Evolutionary conservation across 306 rosid species (phyloP).

Genomic region (Crataegus laevigata): DNA sequence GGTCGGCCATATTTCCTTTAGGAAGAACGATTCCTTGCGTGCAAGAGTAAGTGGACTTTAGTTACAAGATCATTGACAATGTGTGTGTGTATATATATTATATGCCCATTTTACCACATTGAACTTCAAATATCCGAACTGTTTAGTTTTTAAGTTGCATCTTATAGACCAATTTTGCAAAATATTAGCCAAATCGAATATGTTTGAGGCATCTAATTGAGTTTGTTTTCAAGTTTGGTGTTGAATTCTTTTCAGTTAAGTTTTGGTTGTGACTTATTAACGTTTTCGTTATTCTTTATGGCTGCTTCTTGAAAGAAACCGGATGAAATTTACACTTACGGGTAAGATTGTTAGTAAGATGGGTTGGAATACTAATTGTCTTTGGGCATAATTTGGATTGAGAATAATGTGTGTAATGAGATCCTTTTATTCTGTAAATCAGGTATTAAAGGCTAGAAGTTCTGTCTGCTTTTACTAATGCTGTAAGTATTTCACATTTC

Average conservation of each 20-base stretch:
- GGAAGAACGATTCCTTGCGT: too few relatives aligned
- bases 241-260: constrained; percentile 96
- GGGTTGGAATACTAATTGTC: not conserved
- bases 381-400: not conserved
- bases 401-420: not conserved
- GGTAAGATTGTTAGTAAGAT: constrained; percentile 38
- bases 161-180: too few relatives aligned
- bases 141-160: too few relatives aligned
- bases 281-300: constrained; percentile 90
- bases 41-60: too few relatives aligned
- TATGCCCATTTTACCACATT: too few relatives aligned
- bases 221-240: constrained; percentile 59
- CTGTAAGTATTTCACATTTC: constrained; percentile 59
- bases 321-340: constrained; percentile 73
- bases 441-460: constrained; percentile 95
- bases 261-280: constrained; percentile 90
- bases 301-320: constrained; percentile 69
- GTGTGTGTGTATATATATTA: too few relatives aligned
- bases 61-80: too few relatives aligned
- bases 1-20: too few relatives aligned
- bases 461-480: constrained; percentile 91
- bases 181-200: too few relatives aligned
- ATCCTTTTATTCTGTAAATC: constrained; percentile 15
- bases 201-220: too few relatives aligned
- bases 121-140: too few relatives aligned